A percentile compares a stretch with the other conserved stretches of the same genome.
These are phyloP conservation scores for Beta macrorhiza DNA, from an alignment of 179 eudicot genomes.

Conservation along the genomic window DNA sequence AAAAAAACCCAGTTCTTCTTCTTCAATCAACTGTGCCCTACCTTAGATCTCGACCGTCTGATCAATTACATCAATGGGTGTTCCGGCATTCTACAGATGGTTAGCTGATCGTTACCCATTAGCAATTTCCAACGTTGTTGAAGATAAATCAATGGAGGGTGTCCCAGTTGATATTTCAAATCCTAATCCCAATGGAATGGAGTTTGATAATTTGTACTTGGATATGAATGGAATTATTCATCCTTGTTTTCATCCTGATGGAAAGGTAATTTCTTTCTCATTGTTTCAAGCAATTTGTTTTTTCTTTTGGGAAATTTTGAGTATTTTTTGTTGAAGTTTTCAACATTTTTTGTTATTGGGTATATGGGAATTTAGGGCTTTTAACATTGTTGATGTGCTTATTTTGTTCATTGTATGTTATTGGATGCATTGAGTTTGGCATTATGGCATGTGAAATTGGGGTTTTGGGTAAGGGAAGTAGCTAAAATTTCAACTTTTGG, in stretches of 20 bases:
- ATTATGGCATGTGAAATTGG: no score
- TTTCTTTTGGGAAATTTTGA: not conserved
- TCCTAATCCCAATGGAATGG: constrained; percentile 48
- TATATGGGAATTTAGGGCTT: not conserved
- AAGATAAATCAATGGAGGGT: constrained; percentile 60
- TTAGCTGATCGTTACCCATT: constrained; percentile 86
- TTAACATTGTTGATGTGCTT: not conserved
- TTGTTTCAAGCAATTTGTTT: not conserved
- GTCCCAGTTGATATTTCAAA: constrained; percentile 50
- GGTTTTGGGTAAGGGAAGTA: not conserved
- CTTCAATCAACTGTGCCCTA: constrained; percentile 10
- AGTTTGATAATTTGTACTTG: constrained; percentile 47
- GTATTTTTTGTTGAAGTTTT: not conserved
- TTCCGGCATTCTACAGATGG: constrained; percentile 96
- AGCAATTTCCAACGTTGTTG: constrained; percentile 68
- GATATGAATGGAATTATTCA: constrained; percentile 59
- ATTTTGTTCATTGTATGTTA: not conserved
- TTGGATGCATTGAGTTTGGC: not conserved
- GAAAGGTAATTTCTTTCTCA: constrained; percentile 32
- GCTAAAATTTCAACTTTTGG: not conserved
- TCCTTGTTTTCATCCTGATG: constrained; percentile 53
- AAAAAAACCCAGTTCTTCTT: not conserved
- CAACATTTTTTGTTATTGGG: constrained; percentile 1
- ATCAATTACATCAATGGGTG: constrained; percentile 56
- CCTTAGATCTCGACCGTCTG: not conserved